These are phyloP conservation scores for Phalaenopsis equestris DNA, from an alignment of 106 monocot species.

Conservation along the genomic window DNA sequence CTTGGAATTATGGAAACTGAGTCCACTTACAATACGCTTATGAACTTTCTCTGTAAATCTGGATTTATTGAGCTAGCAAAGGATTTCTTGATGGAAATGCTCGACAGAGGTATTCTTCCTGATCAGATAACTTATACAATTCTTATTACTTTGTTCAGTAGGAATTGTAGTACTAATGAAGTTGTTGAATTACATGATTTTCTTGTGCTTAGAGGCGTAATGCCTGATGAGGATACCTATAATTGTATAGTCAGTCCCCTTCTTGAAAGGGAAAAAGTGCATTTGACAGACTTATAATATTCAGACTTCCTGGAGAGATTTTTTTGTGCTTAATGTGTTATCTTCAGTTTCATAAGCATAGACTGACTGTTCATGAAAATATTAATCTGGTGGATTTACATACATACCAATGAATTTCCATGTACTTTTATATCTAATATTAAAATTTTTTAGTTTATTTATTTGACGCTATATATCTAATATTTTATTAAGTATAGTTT, in stretches of 20 bases:
- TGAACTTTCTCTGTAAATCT: conserved; percentile 28
- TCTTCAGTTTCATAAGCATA: no score
- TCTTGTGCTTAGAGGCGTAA: conserved; percentile 28
- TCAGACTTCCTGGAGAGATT: neutral
- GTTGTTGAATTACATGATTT: conserved; percentile 32
- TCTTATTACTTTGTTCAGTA: conserved; percentile 18
- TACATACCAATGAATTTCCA: no score
- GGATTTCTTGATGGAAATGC: conserved; percentile 31
- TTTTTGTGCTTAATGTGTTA: no score
- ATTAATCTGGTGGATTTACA: no score
- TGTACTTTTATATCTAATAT: no score
- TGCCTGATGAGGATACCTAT: conserved; percentile 26
- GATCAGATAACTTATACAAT: conserved; percentile 36
- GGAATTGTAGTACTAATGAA: conserved; percentile 17
- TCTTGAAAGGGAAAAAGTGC: neutral
- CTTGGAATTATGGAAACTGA: conserved; percentile 12
- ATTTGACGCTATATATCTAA: no score
- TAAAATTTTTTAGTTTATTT: no score
- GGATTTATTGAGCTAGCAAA: conserved; percentile 21
- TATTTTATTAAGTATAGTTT: no score
- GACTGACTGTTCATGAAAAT: no score
- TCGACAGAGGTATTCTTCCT: conserved; percentile 13
- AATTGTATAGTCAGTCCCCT: conserved; percentile 9
- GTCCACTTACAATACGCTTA: conserved; percentile 31
- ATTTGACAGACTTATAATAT: neutral